Percentiles rank a stretch among this genome's conserved stretches.
These are phyloP conservation scores for Hygrophorus pudorinus DNA, from an alignment of 768 basidiomycete species.

Conservation along the genomic window DNA sequence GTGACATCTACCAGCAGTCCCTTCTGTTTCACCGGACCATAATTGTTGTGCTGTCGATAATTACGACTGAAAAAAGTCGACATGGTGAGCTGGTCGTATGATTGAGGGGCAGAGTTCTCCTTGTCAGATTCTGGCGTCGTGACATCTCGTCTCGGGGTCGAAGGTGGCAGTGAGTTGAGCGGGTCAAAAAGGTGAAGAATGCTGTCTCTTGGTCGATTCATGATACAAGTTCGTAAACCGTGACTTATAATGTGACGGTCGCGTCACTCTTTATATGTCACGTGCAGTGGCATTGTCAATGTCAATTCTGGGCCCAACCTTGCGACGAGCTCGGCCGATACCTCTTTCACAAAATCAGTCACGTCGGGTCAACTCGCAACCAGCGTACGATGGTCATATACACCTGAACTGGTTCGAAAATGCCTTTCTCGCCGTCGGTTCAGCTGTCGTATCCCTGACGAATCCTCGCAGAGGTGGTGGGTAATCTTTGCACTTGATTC, in stretches of 20 bases:
- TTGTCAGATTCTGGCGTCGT: conserved; percentile 33
- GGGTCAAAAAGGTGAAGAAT: conserved; percentile 45
- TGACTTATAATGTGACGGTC: conserved; percentile 19
- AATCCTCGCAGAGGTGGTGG: conserved; percentile 81
- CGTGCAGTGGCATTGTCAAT: not conserved
- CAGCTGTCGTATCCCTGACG: conserved; percentile 69
- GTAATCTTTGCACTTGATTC: conserved; percentile 15
- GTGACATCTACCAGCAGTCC: conserved; percentile 43
- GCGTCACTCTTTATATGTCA: not conserved
- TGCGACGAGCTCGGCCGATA: too few species aligned
- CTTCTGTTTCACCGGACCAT: conserved; percentile 29
- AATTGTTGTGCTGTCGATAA: conserved; percentile 17
- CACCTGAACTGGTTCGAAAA: conserved; percentile 78
- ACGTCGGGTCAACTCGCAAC: conserved; percentile 8
- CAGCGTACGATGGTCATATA: conserved; percentile 72
- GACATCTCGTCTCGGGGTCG: conserved; percentile 10
- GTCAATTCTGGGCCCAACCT: too few species aligned
- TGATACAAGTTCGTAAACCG: too few species aligned
- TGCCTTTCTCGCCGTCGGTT: conserved; percentile 76
- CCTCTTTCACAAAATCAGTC: not conserved
- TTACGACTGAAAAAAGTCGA: conserved; percentile 28
- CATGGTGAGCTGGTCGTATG: conserved; percentile 15
- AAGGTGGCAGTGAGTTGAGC: conserved; percentile 17
- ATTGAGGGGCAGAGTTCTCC: conserved; percentile 28
- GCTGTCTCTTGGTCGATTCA: conserved; percentile 30